Evolutionary conservation across 192 early-diverging fungal genomes (phyloP).

Genomic region (Linderina pennispora): DNA sequence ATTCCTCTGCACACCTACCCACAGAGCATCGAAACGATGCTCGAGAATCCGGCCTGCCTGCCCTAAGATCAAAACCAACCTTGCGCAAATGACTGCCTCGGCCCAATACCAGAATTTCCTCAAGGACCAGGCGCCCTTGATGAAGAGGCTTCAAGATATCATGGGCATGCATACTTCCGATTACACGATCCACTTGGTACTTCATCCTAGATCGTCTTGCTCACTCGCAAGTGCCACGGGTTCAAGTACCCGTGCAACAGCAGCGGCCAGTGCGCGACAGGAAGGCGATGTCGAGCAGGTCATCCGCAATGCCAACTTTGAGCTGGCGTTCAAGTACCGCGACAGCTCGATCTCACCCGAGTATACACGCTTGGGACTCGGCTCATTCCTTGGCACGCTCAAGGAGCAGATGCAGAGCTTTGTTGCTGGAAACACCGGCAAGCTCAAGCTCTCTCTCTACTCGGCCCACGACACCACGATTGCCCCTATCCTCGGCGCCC

Average conservation of each 20-base stretch:
- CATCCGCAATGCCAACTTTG: constrained; percentile 31
- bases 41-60: constrained; percentile 39
- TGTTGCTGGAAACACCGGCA: constrained; percentile 19
- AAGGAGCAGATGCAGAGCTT: constrained; percentile 24
- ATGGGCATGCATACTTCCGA: constrained; percentile 16
- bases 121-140: constrained; percentile 25
- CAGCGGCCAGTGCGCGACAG: constrained; percentile 10
- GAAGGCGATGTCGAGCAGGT: constrained; percentile 27
- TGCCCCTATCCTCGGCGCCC: constrained; percentile 30
- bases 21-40: constrained; percentile 42
- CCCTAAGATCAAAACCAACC: constrained; percentile 17
- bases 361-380: constrained; percentile 28
- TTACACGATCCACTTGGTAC: constrained; percentile 22
- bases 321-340: constrained; percentile 21
- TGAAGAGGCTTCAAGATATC: constrained; percentile 25
- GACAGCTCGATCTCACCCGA: constrained; percentile 22
- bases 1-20: constrained; percentile 48
- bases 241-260: constrained; percentile 19
- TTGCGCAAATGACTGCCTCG: constrained; percentile 1
- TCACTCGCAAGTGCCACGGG: constrained; percentile 32
- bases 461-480: constrained; percentile 50
- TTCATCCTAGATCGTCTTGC: constrained; percentile 32
- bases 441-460: constrained; percentile 44
- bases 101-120: constrained; percentile 28
- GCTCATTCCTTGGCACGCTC: constrained; percentile 42